Percentiles rank a stretch among this genome's conserved stretches.
These are phyloP conservation scores for Peziza echinospora DNA, from an alignment of 495 filamentous ascomycete species.

Conservation along the genomic window DNA sequence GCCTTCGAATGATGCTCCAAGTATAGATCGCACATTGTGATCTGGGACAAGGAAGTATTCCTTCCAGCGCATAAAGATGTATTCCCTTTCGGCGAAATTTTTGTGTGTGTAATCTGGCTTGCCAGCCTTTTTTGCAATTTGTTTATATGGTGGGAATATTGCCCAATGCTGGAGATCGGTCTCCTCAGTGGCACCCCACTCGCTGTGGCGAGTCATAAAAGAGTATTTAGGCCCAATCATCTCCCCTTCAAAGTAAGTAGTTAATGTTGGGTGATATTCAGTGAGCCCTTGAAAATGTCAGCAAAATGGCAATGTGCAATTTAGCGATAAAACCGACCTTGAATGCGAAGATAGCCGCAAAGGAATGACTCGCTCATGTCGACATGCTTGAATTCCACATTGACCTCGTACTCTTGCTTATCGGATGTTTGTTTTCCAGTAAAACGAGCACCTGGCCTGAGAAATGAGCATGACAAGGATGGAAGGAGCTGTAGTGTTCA, in stretches of 20 bases:
- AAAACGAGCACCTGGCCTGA: conserved; percentile 77
- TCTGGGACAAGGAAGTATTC: conserved; percentile 96
- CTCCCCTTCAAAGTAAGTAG: conserved; percentile 96
- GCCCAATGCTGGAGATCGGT: conserved; percentile 87
- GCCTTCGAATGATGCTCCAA: conserved; percentile 88
- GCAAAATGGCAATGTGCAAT: not conserved
- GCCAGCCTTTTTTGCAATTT: conserved; percentile 43
- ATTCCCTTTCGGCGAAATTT: conserved; percentile 63
- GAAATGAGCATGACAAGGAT: conserved; percentile 50
- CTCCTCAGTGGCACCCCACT: conserved; percentile 84
- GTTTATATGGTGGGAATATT: conserved; percentile 69
- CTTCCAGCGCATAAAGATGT: conserved; percentile 99
- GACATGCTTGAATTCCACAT: conserved; percentile 92
- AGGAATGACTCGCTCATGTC: conserved; percentile 88
- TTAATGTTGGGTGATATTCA: conserved; percentile 84
- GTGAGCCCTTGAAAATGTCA: conserved; percentile 45
- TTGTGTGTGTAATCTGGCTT: conserved; percentile 32
- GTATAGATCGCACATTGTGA: conserved; percentile 71
- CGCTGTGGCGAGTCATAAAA: conserved; percentile 71
- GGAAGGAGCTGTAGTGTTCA: conserved; percentile 30
- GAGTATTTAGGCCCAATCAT: conserved; percentile 90
- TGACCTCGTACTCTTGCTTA: conserved; percentile 73
- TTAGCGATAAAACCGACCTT: conserved; percentile 37
- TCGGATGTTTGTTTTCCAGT: conserved; percentile 80
- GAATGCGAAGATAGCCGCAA: conserved; percentile 86